A percentile compares a stretch with the other conserved stretches of the same genome.
Evolutionary conservation across 2,329 filamentous ascomycete genomes (phyloP).

Genomic region (Fusarium nelsonii): DNA sequence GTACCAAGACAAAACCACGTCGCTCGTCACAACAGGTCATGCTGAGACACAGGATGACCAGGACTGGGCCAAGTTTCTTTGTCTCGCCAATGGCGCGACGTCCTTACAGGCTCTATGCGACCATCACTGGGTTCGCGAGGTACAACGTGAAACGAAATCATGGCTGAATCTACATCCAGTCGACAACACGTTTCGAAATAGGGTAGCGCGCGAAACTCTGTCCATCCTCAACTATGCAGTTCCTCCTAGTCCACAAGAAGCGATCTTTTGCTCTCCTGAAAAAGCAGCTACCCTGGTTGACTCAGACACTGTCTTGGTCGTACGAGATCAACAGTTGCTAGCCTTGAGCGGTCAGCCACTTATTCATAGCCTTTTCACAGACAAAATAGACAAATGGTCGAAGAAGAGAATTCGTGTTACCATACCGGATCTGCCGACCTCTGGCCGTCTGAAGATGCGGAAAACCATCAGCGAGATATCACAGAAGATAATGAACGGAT

Average conservation of each 20-base stretch:
- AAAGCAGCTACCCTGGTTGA: neutral
- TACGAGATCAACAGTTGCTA: neutral
- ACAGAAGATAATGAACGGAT: fast-evolving
- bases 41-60: neutral
- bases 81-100: neutral
- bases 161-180: neutral
- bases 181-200: neutral
- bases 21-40: neutral
- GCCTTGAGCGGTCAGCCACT: neutral
- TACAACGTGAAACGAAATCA: neutral
- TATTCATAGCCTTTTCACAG: neutral
- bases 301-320: neutral
- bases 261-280: neutral
- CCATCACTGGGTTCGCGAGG: neutral
- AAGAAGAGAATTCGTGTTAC: neutral
- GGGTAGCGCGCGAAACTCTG: neutral
- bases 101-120: neutral
- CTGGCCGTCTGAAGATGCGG: no score
- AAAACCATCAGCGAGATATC: neutral
- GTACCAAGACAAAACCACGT: neutral
- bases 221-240: neutral
- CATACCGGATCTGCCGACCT: neutral
- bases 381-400: neutral
- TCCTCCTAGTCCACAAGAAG: neutral
- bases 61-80: neutral